phyloP scores from a whole-genome alignment of 2,329 filamentous ascomycete genomes.

The Cadophora malorum region DNA sequence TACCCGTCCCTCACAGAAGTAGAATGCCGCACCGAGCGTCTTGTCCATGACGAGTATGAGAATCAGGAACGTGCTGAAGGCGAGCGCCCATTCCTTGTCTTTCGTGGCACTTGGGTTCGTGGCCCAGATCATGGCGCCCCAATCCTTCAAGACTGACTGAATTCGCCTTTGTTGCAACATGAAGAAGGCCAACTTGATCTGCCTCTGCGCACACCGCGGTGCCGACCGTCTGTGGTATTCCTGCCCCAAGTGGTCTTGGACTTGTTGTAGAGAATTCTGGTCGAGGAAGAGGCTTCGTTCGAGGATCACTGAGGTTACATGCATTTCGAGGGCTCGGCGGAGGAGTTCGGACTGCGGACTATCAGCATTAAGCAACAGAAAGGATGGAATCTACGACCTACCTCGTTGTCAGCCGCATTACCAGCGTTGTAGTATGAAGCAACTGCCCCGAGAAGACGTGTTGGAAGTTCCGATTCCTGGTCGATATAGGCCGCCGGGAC shows the following conservation, averaged over 20 bases:
- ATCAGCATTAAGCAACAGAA: conserved; percentile 24
- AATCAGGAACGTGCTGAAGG: conserved; percentile 42
- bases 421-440: conserved; percentile 37
- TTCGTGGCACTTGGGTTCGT: conserved; percentile 38
- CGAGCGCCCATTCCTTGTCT: conserved; percentile 43
- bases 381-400: conserved; percentile 23
- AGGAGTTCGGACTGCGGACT: conserved; percentile 39
- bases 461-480: conserved; percentile 38
- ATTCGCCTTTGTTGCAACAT: conserved; percentile 41
- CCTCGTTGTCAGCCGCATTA: conserved; percentile 37
- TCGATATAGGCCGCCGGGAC: conserved; percentile 37
- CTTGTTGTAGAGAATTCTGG: conserved; percentile 35
- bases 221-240: conserved; percentile 37
- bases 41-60: conserved; percentile 43
- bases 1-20: conserved; percentile 39
- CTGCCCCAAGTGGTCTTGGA: conserved; percentile 36
- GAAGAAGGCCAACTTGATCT: conserved; percentile 45
- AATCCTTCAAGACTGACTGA: conserved; percentile 40
- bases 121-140: conserved; percentile 44
- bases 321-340: conserved; percentile 42
- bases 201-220: conserved; percentile 41
- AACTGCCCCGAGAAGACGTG: conserved; percentile 37
- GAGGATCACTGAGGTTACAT: conserved; percentile 41
- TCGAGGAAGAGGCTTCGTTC: conserved; percentile 43
- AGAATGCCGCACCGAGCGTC: conserved; percentile 36